Base-by-base conservation (phyloP, 768 basidiomycete species). In the Tricholoma terreum region DNA sequence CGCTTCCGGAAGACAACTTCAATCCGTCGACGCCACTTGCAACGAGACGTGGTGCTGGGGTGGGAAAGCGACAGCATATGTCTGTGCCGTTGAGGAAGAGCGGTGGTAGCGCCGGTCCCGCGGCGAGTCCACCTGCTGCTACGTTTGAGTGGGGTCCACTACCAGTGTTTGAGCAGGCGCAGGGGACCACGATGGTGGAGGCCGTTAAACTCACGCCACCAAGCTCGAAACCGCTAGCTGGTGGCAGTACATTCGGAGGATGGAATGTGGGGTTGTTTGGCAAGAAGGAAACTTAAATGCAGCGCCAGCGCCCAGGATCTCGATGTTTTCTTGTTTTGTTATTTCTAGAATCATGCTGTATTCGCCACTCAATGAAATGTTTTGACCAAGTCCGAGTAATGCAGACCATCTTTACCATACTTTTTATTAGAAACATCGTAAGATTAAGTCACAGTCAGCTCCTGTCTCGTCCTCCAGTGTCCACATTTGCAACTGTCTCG, bases 61-160 rank as follows among this genome's bases (percentile, higher is more conserved):
- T 63, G 4, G 66, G 63, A 17, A 61, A 67, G 10, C 77, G 75
- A 61, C 75, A 73, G 40, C 80, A 79, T 58, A 67, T 65, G 31
- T 70, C 76, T 4, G 73, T 75, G 27, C 71, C 76, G 2, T 60
- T 80, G 21, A 78, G 71, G 60, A 75, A 71, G 60, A 73, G 65
- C 52, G 62, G 67, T 17, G 68, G 61, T 38, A 48, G 48, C 19
- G 56, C 69, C 6, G 56, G 67, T 2, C 50, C 71, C 12, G 55
- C 73, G 5, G 58, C 76, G 19, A 63, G 65, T 12, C 61, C 72
- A 19, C 59, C 77, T 21, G 63, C 72, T 19, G 58, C 77, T 22
- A 62, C 73, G 1, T 85, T 86, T 66, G 77, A 81, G 61, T 87
- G 85, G 85, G 86, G 86, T 9, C 84, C 85, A 1, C 61, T 86